Percentiles rank a stretch among this genome's conserved stretches.
phyloP scores from a whole-genome alignment of 768 basidiomycete genomes.

The Polyporus arcularius region DNA sequence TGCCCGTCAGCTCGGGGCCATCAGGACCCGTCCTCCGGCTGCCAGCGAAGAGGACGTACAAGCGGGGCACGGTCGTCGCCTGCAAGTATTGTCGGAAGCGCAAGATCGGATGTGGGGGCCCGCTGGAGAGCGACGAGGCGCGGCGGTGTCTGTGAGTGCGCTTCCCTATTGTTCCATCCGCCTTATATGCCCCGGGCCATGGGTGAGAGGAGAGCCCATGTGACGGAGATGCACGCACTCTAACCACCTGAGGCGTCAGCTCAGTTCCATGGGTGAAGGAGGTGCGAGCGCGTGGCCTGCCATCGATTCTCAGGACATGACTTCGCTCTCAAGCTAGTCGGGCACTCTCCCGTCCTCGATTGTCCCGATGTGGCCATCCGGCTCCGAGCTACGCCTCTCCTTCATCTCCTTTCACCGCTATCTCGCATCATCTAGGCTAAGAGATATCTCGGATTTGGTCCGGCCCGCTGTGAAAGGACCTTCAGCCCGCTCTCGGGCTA shows the following conservation, averaged over 20 bases:
- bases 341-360: too few species aligned
- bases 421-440: too few species aligned
- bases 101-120: conserved; percentile 32
- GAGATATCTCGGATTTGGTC: too few species aligned
- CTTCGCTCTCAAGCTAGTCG: not conserved
- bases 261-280: not conserved
- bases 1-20: conserved; percentile 1
- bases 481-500: too few species aligned
- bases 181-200: not conserved
- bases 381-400: too few species aligned
- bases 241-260: not conserved
- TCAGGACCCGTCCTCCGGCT: not conserved
- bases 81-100: conserved; percentile 28
- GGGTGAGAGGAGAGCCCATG: not conserved
- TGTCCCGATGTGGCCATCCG: too few species aligned
- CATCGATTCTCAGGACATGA: not conserved
- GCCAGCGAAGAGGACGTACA: conserved; percentile 13
- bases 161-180: not conserved
- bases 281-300: not conserved
- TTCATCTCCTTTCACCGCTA: too few species aligned
- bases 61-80: conserved; percentile 19
- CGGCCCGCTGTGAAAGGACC: too few species aligned
- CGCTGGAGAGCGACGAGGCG: conserved; percentile 14
- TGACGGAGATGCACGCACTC: not conserved
- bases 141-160: conserved; percentile 21